Percentiles rank a stretch among this genome's conserved stretches.
Conservation (phyloP, 2,329 filamentous ascomycete species). For the Colletotrichum sp. region DNA sequence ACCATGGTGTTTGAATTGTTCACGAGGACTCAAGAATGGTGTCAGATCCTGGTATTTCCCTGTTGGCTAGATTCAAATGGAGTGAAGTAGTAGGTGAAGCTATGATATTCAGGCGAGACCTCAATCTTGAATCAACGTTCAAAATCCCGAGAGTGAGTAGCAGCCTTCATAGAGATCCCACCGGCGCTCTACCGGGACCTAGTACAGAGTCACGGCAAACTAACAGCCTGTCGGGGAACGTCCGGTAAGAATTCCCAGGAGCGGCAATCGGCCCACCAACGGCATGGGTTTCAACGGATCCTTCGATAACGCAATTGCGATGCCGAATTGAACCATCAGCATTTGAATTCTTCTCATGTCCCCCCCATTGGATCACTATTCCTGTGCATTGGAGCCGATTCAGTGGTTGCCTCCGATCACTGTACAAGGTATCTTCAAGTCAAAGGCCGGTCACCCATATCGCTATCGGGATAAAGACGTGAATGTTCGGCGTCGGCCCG, state of each 20-base stretch:
- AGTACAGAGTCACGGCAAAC: neutral
- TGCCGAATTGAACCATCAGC: neutral
- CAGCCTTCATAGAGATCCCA: neutral
- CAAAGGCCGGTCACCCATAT: neutral
- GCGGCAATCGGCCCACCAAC: neutral
- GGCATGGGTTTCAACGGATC: neutral
- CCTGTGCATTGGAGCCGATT: neutral
- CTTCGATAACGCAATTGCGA: conserved; percentile 3
- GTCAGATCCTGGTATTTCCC: neutral
- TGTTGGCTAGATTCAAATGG: neutral
- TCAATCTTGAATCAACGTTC: neutral
- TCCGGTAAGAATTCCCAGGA: neutral
- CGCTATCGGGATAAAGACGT: neutral
- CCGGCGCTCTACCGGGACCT: neutral
- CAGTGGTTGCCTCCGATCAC: neutral
- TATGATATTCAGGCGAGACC: neutral
- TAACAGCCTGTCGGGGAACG: neutral
- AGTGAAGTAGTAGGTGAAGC: neutral
- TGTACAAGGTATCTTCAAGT: neutral
- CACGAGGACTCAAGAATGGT: neutral
- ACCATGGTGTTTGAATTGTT: conserved; percentile 27
- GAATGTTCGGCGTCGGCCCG: neutral
- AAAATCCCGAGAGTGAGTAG: neutral
- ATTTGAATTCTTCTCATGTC: neutral
- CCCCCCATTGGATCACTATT: neutral